phyloP scores from a whole-genome alignment of 1,284 basidiomycete genomes.

The Trichosporon coremiiforme region DNA sequence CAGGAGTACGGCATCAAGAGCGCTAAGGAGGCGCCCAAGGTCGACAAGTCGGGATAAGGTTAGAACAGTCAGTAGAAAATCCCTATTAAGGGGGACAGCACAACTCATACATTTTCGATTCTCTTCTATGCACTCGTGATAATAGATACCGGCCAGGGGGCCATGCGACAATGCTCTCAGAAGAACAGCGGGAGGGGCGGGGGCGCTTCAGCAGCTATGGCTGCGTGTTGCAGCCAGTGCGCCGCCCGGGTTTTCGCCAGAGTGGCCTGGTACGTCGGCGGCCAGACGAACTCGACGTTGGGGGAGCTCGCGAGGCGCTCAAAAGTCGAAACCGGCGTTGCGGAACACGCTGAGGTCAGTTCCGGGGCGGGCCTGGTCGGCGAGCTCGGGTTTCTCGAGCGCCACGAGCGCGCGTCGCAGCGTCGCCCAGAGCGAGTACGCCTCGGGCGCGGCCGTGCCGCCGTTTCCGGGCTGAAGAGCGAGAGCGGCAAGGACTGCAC shows the following conservation, averaged over 20 bases:
- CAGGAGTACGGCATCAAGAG: conserved; percentile 50
- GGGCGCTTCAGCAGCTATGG: background rate
- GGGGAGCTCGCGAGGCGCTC: background rate
- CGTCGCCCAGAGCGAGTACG: conserved; percentile 86
- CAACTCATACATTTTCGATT: conserved; percentile 8
- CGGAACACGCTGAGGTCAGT: conserved; percentile 70
- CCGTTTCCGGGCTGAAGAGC: conserved; percentile 65
- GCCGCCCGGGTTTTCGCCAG: background rate
- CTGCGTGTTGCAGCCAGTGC: no score
- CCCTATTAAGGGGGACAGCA: background rate
- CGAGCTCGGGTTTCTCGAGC: conserved; percentile 64
- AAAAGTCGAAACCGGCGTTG: conserved; percentile 82
- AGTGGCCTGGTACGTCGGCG: background rate
- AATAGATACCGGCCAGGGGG: background rate
- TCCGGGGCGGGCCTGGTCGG: conserved; percentile 59
- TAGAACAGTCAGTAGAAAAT: background rate
- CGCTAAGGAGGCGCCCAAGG: background rate
- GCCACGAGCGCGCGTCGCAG: conserved; percentile 77
- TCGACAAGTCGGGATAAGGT: background rate
- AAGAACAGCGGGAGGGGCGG: conserved; percentile 7
- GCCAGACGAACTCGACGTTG: conserved; percentile 9
- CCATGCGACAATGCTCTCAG: background rate
- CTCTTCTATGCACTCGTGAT: background rate
- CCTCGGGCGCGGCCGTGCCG: conserved; percentile 40
- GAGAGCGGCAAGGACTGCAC: conserved; percentile 76